Percentiles rank a stretch among this genome's conserved stretches.
Evolutionary conservation across 345 rosid species (phyloP).

Genomic region (Bruguiera sexangula): DNA sequence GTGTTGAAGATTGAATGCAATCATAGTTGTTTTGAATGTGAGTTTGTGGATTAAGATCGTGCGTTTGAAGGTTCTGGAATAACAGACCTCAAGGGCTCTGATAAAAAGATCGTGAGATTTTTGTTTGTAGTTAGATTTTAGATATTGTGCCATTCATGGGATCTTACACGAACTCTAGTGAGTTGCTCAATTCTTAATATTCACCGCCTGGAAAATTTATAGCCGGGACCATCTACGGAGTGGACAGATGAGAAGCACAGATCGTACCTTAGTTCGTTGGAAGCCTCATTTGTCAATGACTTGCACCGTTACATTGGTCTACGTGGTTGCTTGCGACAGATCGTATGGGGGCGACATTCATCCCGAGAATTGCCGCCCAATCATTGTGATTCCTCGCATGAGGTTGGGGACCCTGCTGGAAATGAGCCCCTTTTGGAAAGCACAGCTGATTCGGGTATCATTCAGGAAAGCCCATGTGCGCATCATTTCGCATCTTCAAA

Average conservation of each 20-base stretch:
- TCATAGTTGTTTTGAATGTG: too few species aligned
- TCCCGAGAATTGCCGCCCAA: constrained; percentile 21
- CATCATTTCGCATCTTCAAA: constrained; percentile 11
- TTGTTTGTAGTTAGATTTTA: too few species aligned
- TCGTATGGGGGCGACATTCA: constrained; percentile 19
- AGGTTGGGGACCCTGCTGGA: constrained; percentile 44
- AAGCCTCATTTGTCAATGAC: constrained; percentile 66
- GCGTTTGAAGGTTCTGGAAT: too few species aligned
- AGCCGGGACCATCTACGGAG: constrained; percentile 41
- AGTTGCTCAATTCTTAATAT: background rate
- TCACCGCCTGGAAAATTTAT: background rate
- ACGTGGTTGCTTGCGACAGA: constrained; percentile 19
- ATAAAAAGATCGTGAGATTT: too few species aligned
- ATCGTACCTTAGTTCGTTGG: constrained; percentile 51
- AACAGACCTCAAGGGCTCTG: too few species aligned
- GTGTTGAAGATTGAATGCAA: too few species aligned
- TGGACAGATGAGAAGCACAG: constrained; percentile 84
- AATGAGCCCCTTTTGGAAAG: constrained; percentile 32
- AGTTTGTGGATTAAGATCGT: too few species aligned
- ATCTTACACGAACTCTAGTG: background rate
- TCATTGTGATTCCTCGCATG: constrained; percentile 26
- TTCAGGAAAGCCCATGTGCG: constrained; percentile 19
- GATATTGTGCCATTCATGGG: too few species aligned
- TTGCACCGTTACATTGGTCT: constrained; percentile 37
- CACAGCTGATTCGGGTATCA: constrained; percentile 38